phyloP scores from a whole-genome alignment of 1,284 basidiomycete species.

The Singerocomus inundabilis region DNA sequence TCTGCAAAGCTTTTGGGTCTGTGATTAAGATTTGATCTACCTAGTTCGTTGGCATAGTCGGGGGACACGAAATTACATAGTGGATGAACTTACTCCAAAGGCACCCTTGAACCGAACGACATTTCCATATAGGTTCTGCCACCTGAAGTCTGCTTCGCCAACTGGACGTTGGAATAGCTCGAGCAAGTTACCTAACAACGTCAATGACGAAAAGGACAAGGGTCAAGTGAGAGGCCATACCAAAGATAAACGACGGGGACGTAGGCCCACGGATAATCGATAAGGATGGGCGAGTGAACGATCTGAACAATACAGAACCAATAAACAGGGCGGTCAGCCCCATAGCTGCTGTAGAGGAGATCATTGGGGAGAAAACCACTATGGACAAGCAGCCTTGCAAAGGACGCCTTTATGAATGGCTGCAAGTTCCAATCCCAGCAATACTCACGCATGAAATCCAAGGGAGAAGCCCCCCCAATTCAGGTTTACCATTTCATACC shows the following conservation, averaged over 20 bases:
- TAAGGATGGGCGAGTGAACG: slow-evolving; percentile 21
- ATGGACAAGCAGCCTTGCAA: neutral
- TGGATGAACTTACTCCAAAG: slow-evolving; percentile 21
- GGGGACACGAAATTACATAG: neutral
- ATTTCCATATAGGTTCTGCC: slow-evolving; percentile 34
- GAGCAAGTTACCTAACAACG: slow-evolving; percentile 24
- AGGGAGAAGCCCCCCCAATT: too few species aligned
- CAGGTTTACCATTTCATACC: too few species aligned
- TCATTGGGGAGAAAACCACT: neutral
- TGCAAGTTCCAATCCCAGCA: too few species aligned
- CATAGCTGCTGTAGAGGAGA: neutral
- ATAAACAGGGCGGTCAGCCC: slow-evolving; percentile 8
- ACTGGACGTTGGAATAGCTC: slow-evolving; percentile 27
- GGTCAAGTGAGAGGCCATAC: slow-evolving; percentile 10
- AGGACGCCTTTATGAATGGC: neutral
- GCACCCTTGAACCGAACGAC: slow-evolving; percentile 28
- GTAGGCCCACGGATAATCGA: slow-evolving; percentile 32
- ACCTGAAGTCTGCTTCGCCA: slow-evolving; percentile 34
- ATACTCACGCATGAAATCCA: too few species aligned
- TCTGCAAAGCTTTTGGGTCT: slow-evolving; percentile 45
- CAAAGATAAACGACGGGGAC: slow-evolving; percentile 33
- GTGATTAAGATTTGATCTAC: slow-evolving; percentile 29
- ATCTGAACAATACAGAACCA: slow-evolving; percentile 16
- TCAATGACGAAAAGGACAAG: neutral
- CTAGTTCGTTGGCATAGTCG: slow-evolving; percentile 9